Evolutionary conservation across 352 stramenopile genomes (phyloP).

Genomic region (Elongisporangium prolatum): DNA sequence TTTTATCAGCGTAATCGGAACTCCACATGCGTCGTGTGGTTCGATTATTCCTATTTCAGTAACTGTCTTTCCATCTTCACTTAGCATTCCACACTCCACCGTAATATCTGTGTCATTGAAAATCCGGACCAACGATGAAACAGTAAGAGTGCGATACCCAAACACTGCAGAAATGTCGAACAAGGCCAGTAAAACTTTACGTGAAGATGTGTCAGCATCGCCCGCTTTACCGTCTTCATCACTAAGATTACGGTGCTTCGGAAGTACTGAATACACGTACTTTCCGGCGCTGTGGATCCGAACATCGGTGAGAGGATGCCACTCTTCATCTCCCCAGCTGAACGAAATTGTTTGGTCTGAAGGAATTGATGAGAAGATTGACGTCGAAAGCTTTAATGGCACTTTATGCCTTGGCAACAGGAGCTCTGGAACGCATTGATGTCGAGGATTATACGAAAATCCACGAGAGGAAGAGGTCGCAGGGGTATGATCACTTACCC

Average conservation of each 20-base stretch:
- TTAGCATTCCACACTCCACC: constrained; percentile 56
- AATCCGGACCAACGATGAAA: constrained; percentile 72
- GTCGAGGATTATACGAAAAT: constrained; percentile 52
- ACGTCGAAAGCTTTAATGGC: constrained; percentile 63
- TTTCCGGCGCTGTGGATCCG: constrained; percentile 73
- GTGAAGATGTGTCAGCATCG: constrained; percentile 6
- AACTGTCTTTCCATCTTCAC: constrained; percentile 50
- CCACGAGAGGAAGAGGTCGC: constrained; percentile 32
- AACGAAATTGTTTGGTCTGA: constrained; percentile 78
- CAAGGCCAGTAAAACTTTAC: constrained; percentile 46
- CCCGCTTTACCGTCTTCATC: constrained; percentile 7
- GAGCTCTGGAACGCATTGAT: constrained; percentile 35
- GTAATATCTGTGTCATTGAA: constrained; percentile 69
- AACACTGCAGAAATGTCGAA: constrained; percentile 71
- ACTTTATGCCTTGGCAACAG: constrained; percentile 50
- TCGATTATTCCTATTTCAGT: constrained; percentile 59
- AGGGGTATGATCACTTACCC: constrained; percentile 46
- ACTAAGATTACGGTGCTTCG: constrained; percentile 9
- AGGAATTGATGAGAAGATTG: constrained; percentile 58
- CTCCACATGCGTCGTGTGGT: constrained; percentile 49
- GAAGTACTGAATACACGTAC: constrained; percentile 68
- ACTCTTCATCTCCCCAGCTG: constrained; percentile 59
- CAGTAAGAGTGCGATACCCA: constrained; percentile 69
- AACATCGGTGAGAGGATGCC: constrained; percentile 73
- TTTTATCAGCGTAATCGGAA: constrained; percentile 61